phyloP scores from a whole-genome alignment of 2,329 filamentous ascomycete species.

The Calonectria pauciramosa region DNA sequence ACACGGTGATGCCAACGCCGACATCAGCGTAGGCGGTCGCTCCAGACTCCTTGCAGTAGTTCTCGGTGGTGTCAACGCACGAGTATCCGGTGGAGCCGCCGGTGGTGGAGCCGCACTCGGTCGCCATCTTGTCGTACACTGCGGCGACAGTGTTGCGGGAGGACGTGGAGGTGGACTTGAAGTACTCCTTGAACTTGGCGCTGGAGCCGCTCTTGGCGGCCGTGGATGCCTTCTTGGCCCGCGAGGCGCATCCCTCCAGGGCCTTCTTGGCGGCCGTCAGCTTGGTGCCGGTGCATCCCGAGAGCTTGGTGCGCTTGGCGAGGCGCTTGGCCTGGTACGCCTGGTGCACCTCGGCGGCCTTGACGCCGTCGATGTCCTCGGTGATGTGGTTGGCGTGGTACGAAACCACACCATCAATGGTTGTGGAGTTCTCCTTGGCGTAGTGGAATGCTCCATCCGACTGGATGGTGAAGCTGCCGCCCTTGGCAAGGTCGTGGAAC shows the following conservation, averaged over 20 bases:
- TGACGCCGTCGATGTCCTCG: constrained; percentile 66
- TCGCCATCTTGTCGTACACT: constrained; percentile 60
- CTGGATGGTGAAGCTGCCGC: constrained; percentile 66
- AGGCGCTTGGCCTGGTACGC: constrained; percentile 55
- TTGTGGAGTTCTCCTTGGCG: constrained; percentile 62
- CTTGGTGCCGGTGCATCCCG: constrained; percentile 63
- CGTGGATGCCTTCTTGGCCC: constrained; percentile 62
- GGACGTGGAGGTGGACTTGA: constrained; percentile 62
- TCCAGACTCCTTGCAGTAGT: constrained; percentile 57
- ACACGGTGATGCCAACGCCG: constrained; percentile 65
- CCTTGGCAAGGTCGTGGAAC: constrained; percentile 59
- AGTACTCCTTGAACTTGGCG: constrained; percentile 66
- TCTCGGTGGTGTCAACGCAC: constrained; percentile 67
- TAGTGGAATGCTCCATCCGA: constrained; percentile 66
- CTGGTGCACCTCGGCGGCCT: constrained; percentile 62
- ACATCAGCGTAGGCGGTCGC: constrained; percentile 73
- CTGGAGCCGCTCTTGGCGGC: constrained; percentile 62
- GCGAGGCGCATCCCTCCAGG: constrained; percentile 54
- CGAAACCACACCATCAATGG: constrained; percentile 61
- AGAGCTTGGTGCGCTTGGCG: constrained; percentile 52
- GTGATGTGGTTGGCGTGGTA: constrained; percentile 69
- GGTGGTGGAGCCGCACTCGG: constrained; percentile 53
- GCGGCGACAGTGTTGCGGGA: constrained; percentile 38
- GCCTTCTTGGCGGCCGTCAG: constrained; percentile 59
- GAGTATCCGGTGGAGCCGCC: constrained; percentile 57